A percentile compares a stretch with the other conserved stretches of the same genome.
Evolutionary conservation across 768 basidiomycete species (phyloP).

Genomic region (Collybia sp.): DNA sequence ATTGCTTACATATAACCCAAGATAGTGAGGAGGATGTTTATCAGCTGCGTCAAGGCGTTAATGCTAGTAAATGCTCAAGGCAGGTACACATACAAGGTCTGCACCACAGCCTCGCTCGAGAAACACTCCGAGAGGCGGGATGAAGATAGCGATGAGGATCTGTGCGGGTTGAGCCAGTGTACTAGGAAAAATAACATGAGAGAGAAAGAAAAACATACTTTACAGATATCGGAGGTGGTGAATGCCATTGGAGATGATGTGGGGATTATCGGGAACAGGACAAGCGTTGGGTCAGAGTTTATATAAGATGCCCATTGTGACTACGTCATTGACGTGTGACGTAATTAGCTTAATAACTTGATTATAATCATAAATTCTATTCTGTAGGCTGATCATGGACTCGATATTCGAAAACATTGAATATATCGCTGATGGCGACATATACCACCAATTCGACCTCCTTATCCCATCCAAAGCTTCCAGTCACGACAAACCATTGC

Average conservation of each 20-base stretch:
- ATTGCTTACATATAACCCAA: conserved; percentile 71
- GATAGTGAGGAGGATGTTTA: conserved; percentile 78
- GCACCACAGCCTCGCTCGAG: conserved; percentile 80
- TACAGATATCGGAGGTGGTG: conserved; percentile 74
- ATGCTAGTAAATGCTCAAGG: conserved; percentile 4
- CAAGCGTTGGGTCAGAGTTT: not conserved
- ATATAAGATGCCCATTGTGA: not conserved
- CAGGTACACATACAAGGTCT: conserved; percentile 54
- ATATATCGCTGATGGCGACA: conserved; percentile 28
- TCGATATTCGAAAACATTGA: conserved; percentile 26
- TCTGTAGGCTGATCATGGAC: too few species aligned
- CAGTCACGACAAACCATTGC: conserved; percentile 17
- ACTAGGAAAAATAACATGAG: conserved; percentile 6
- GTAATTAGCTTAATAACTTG: too few species aligned
- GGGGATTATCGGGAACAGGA: not conserved
- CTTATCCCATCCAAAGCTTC: conserved; percentile 28
- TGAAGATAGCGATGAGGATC: conserved; percentile 58
- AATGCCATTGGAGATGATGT: conserved; percentile 47
- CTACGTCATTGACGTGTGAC: not conserved
- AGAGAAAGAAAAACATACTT: conserved; percentile 36
- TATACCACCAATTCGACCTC: conserved; percentile 50
- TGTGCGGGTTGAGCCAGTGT: conserved; percentile 16
- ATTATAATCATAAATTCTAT: too few species aligned
- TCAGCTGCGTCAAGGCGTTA: conserved; percentile 25
- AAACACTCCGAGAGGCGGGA: conserved; percentile 87